phyloP scores from a whole-genome alignment of 225 moss, liverwort and hornwort genomes.

The Asterella californica region DNA sequence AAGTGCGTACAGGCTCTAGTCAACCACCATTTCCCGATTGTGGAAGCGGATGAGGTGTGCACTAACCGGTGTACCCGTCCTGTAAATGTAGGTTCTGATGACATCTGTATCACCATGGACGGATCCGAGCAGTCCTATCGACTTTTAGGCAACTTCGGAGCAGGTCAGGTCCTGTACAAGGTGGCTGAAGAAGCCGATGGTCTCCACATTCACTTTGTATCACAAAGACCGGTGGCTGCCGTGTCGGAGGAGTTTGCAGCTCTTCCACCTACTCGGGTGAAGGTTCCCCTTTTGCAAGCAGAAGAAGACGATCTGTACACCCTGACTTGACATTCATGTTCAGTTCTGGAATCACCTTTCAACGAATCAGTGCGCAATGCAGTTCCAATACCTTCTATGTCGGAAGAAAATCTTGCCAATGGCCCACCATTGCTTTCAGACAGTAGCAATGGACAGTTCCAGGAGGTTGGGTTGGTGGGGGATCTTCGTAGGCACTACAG shows the following conservation, averaged over 20 bases:
- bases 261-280: slow-evolving; percentile 54
- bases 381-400: background rate
- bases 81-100: slow-evolving; percentile 61
- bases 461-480: background rate
- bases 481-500: background rate
- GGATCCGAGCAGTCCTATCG: slow-evolving; percentile 86
- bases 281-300: slow-evolving; percentile 70
- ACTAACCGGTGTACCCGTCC: background rate
- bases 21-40: no score
- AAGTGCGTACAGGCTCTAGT: background rate
- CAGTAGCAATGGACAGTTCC: background rate
- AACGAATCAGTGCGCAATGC: no score
- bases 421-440: background rate
- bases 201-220: slow-evolving; percentile 59
- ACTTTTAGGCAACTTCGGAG: slow-evolving; percentile 88
- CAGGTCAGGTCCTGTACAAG: slow-evolving; percentile 67
- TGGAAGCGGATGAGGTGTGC: background rate
- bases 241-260: slow-evolving; percentile 45
- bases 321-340: background rate
- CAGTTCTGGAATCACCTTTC: background rate
- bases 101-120: slow-evolving; percentile 85
- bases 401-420: background rate
- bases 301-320: slow-evolving; percentile 69
- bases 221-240: slow-evolving; percentile 49
- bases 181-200: slow-evolving; percentile 52